Conservation (phyloP, 306 rosid species). For the Prunus davidiana region DNA sequence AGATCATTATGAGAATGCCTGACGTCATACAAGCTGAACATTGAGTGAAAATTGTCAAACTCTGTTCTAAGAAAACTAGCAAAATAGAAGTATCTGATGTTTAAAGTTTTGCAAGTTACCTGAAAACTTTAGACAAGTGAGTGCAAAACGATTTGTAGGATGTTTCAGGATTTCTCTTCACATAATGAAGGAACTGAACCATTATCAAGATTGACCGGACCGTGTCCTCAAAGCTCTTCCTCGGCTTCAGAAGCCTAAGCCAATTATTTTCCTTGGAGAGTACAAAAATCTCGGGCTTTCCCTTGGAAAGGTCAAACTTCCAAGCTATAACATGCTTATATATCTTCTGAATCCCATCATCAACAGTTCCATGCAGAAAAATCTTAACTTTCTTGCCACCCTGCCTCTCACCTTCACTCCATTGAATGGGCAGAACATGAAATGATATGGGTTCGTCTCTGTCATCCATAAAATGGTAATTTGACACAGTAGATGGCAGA, state of each 20-base stretch:
- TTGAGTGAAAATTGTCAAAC: neutral
- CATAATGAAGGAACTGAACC: slow-evolving; percentile 57
- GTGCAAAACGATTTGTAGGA: slow-evolving; percentile 30
- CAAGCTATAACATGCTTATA: slow-evolving; percentile 49
- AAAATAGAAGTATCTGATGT: neutral
- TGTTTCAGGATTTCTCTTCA: slow-evolving; percentile 48
- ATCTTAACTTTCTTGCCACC: slow-evolving; percentile 18
- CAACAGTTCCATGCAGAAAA: slow-evolving; percentile 38
- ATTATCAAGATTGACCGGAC: slow-evolving; percentile 45
- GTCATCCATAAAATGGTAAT: slow-evolving; percentile 23
- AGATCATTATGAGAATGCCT: slow-evolving; percentile 42
- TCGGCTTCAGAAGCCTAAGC: slow-evolving; percentile 56
- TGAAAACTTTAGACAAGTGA: slow-evolving; percentile 31
- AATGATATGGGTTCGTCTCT: slow-evolving; percentile 36
- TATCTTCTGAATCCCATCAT: slow-evolving; percentile 39
- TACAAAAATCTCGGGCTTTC: slow-evolving; percentile 48
- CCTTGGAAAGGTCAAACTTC: slow-evolving; percentile 47
- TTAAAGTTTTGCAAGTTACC: slow-evolving; percentile 25
- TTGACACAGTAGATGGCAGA: neutral
- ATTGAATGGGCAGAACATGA: slow-evolving; percentile 41
- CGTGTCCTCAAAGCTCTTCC: slow-evolving; percentile 35
- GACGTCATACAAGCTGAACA: slow-evolving; percentile 46
- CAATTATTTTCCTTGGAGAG: slow-evolving; percentile 46
- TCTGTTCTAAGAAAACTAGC: neutral
- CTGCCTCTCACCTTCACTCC: slow-evolving; percentile 34